These are phyloP conservation scores for Ceratocystis diversiconidia DNA, from an alignment of 2,329 filamentous ascomycete genomes.

Conservation along the genomic window DNA sequence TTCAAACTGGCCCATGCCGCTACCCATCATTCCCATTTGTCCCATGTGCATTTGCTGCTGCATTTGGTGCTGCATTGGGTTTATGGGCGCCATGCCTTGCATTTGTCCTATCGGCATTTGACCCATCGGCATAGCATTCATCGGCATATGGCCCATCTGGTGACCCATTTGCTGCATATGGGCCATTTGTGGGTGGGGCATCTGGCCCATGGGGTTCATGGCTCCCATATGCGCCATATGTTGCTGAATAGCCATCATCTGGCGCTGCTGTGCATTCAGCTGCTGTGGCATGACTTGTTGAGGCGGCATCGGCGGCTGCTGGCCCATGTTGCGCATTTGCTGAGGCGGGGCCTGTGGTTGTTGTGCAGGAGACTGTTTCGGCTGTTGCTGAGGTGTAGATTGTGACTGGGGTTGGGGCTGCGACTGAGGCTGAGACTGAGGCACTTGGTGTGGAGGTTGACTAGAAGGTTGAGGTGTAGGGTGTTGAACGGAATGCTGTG, in stretches of 20 bases:
- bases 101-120: slow-evolving; percentile 14
- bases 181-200: slow-evolving; percentile 13
- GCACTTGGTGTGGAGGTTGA: background rate
- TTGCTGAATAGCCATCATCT: slow-evolving; percentile 17
- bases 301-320: slow-evolving; percentile 14
- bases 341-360: slow-evolving; percentile 13
- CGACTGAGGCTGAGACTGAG: background rate
- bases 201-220: slow-evolving; percentile 16
- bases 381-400: slow-evolving; percentile 9
- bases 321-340: slow-evolving; percentile 15
- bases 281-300: slow-evolving; percentile 14
- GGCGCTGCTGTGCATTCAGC: slow-evolving; percentile 14
- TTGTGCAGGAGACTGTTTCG: background rate
- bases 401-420: background rate
- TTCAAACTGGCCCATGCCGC: slow-evolving; percentile 14
- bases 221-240: slow-evolving; percentile 15
- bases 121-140: slow-evolving; percentile 17
- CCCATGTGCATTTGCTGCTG: slow-evolving; percentile 16
- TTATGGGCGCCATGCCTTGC: slow-evolving; percentile 14
- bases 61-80: slow-evolving; percentile 15
- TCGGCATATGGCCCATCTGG: slow-evolving; percentile 17
- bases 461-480: background rate
- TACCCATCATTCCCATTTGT: slow-evolving; percentile 17
- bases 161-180: slow-evolving; percentile 15
- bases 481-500: background rate